phyloP scores from a whole-genome alignment of 129 eudicot genomes.

The Escallonia herrerae region DNA sequence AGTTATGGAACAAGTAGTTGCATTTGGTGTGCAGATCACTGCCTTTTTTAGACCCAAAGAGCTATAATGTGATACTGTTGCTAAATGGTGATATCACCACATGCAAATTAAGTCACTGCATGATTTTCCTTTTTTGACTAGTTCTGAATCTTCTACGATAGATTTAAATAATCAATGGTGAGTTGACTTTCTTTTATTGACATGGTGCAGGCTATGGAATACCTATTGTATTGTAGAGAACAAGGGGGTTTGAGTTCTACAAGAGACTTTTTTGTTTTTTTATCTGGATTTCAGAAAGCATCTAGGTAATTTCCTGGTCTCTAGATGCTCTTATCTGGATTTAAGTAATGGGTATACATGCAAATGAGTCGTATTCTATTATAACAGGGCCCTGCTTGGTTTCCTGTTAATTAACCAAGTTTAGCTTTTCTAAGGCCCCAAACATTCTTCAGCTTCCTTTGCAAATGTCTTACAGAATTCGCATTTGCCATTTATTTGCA shows the following conservation, averaged over 20 bases:
- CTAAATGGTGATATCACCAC: background rate
- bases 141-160: background rate
- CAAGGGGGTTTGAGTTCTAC: conserved; percentile 72
- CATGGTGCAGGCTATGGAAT: conserved; percentile 70
- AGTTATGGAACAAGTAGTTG: too few species aligned
- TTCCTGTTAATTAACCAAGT: too few species aligned
- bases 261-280: conserved; percentile 47
- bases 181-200: conserved; percentile 7
- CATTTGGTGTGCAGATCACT: too few species aligned
- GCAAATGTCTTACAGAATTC: too few species aligned
- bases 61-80: background rate
- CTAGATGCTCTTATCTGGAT: background rate
- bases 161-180: background rate
- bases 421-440: too few species aligned
- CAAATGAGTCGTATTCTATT: too few species aligned
- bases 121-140: background rate
- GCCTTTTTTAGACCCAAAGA: too few species aligned
- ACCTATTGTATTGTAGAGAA: conserved; percentile 52
- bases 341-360: too few species aligned
- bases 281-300: conserved; percentile 80
- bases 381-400: too few species aligned
- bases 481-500: too few species aligned
- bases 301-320: conserved; percentile 44
- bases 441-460: too few species aligned
- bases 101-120: background rate